A percentile compares a stretch with the other conserved stretches of the same genome.
phyloP scores from a whole-genome alignment of 1,284 basidiomycete genomes.

The Hymenochaete sp. region DNA sequence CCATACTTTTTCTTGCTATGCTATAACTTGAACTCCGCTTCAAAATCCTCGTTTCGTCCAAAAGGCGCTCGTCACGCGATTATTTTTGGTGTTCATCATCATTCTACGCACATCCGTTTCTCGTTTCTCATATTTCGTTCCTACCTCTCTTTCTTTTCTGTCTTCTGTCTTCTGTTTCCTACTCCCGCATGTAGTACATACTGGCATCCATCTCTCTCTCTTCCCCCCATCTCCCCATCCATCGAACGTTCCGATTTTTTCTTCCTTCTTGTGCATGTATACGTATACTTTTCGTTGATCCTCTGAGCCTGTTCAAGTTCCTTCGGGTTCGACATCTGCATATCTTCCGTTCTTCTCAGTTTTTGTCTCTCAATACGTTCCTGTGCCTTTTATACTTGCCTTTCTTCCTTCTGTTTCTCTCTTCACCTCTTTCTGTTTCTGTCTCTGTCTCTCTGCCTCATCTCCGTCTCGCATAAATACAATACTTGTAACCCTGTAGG shows the following conservation, averaged over 20 bases:
- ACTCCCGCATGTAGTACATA: neutral
- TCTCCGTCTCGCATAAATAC: neutral
- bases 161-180: neutral
- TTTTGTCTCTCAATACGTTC: neutral
- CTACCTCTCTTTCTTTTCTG: neutral
- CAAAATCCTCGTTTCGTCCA: too few species aligned
- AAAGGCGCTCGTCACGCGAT: too few species aligned
- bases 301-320: too few species aligned
- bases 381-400: neutral
- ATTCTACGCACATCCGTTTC: too few species aligned
- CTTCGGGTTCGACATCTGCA: neutral
- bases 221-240: neutral
- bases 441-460: neutral
- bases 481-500: too few species aligned
- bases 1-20: too few species aligned
- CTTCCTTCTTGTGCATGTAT: neutral
- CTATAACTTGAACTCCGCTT: too few species aligned
- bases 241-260: neutral
- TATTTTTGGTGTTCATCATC: too few species aligned
- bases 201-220: neutral
- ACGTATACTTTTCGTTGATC: neutral
- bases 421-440: neutral
- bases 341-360: neutral
- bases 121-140: neutral
- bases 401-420: neutral